Evolutionary conservation across 306 rosid species (phyloP).

Genomic region (Begonia peltatifolia): DNA sequence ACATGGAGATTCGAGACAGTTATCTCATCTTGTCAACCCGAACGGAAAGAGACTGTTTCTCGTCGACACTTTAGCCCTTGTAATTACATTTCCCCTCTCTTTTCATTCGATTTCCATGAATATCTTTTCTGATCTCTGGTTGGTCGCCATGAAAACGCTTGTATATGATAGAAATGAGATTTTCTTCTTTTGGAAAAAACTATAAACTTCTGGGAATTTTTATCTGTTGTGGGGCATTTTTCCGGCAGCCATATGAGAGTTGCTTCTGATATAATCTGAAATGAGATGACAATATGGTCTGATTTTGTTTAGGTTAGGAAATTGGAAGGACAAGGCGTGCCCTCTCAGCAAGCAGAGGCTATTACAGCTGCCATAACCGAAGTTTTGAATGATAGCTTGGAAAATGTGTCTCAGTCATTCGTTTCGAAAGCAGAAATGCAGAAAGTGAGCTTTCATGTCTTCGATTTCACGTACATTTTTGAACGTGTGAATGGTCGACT

Average conservation of each 20-base stretch:
- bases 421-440: constrained; percentile 83
- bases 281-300: constrained; percentile 1
- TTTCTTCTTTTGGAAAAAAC: neutral
- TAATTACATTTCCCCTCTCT: constrained; percentile 13
- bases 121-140: neutral
- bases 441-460: constrained; percentile 32
- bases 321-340: constrained; percentile 76
- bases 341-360: constrained; percentile 84
- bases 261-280: neutral
- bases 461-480: neutral
- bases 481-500: too few species aligned
- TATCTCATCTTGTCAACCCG: constrained; percentile 45
- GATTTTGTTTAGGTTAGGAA: constrained; percentile 47
- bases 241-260: neutral
- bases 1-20: constrained; percentile 23
- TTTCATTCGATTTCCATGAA: neutral
- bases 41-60: constrained; percentile 62
- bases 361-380: constrained; percentile 80
- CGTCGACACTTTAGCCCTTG: constrained; percentile 85
- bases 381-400: constrained; percentile 75
- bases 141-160: constrained; percentile 1
- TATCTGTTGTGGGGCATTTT: neutral
- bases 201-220: neutral
- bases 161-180: neutral
- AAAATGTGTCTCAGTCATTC: constrained; percentile 63